Evolutionary conservation across 305 asterid species (phyloP).

Genomic region (Striga hermonthica): DNA sequence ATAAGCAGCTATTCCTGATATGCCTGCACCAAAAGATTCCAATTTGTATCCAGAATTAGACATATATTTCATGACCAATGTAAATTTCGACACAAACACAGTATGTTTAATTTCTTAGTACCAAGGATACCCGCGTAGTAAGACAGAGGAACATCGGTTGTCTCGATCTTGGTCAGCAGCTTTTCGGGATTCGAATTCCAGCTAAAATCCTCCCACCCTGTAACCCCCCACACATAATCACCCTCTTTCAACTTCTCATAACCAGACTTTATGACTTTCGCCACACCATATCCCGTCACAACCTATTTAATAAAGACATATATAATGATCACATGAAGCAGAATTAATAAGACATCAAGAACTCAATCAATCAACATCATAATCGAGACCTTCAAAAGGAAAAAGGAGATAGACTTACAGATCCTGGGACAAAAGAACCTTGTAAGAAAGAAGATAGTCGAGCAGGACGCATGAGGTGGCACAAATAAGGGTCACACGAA

Average conservation of each 20-base stretch:
- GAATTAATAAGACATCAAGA: too few species aligned
- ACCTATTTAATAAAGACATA: background rate
- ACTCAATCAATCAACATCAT: too few species aligned
- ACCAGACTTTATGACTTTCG: constrained; percentile 15
- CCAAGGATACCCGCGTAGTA: constrained; percentile 22
- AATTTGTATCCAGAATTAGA: too few species aligned
- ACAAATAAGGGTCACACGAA: constrained; percentile 23
- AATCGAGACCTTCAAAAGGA: background rate
- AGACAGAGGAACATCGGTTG: constrained; percentile 10
- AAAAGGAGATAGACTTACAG: background rate
- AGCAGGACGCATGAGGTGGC: constrained; percentile 13
- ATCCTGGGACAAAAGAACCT: background rate
- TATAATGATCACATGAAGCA: background rate
- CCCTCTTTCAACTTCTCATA: constrained; percentile 12
- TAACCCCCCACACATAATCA: constrained; percentile 17
- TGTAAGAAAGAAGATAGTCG: background rate
- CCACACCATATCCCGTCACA: constrained; percentile 21
- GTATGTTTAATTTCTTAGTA: too few species aligned
- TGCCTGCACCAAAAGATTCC: constrained; percentile 7
- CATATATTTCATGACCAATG: too few species aligned
- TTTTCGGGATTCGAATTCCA: constrained; percentile 4
- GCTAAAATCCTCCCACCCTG: constrained; percentile 21
- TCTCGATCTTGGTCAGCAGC: background rate
- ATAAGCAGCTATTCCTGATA: constrained; percentile 19
- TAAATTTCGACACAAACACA: too few species aligned